Percentiles rank a stretch among this genome's conserved stretches.
phyloP scores from a whole-genome alignment of 345 rosid species.

The Eutrema yunnanense region DNA sequence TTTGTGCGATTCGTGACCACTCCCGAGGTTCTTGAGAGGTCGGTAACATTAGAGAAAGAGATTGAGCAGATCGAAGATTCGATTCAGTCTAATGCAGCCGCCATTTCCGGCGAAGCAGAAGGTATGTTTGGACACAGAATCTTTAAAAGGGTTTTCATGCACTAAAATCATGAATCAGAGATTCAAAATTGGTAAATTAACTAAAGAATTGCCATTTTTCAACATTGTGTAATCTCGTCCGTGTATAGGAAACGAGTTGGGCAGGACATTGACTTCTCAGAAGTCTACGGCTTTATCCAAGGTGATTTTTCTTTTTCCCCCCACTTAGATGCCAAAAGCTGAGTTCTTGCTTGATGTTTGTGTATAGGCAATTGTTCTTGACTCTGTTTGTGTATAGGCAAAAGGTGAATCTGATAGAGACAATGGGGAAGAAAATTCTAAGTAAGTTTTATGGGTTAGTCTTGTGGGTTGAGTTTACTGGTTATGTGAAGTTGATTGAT shows the following conservation, averaged over 20 bases:
- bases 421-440: constrained; percentile 66
- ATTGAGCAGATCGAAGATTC: constrained; percentile 78
- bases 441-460: constrained; percentile 36
- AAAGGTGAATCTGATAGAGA: constrained; percentile 43
- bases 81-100: constrained; percentile 56
- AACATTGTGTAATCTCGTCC: not conserved
- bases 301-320: constrained; percentile 34
- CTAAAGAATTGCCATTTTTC: not conserved
- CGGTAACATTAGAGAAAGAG: constrained; percentile 76
- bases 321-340: not conserved
- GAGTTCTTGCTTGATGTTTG: not conserved
- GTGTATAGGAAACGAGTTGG: constrained; percentile 35
- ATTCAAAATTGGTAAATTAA: not conserved
- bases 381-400: constrained; percentile 30
- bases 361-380: not conserved
- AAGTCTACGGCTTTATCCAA: constrained; percentile 44
- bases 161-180: not conserved
- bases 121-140: constrained; percentile 33
- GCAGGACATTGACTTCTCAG: constrained; percentile 36
- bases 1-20: constrained; percentile 90
- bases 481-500: constrained; percentile 14
- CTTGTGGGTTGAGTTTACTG: not conserved
- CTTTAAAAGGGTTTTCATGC: not conserved
- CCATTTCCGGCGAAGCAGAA: constrained; percentile 41
- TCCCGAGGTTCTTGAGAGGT: constrained; percentile 97